phyloP scores from a whole-genome alignment of 768 basidiomycete species.

The Pleurotus pulmonarius region DNA sequence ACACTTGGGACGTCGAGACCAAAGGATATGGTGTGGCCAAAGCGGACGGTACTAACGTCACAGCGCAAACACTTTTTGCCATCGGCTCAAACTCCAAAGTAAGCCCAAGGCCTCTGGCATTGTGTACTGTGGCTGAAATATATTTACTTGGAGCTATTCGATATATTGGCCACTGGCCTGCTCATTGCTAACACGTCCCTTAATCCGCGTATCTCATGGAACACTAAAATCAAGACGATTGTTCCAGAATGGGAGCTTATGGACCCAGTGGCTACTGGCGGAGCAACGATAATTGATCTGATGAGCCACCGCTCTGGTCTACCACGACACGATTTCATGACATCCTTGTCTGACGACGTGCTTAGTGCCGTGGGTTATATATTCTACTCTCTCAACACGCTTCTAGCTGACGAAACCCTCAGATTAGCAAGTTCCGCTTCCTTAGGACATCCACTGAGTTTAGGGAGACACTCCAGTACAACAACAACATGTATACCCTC shows the following conservation, averaged over 20 bases:
- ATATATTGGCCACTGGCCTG: slow-evolving; percentile 19
- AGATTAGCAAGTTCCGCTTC: slow-evolving; percentile 17
- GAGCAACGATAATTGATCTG: slow-evolving; percentile 18
- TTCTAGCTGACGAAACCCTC: background rate
- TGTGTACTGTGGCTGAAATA: no score
- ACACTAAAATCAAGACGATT: slow-evolving; percentile 18
- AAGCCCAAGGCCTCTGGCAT: no score
- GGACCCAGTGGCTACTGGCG: slow-evolving; percentile 17
- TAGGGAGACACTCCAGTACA: slow-evolving; percentile 22
- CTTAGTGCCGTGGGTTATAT: background rate
- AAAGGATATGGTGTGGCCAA: slow-evolving; percentile 17
- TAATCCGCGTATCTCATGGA: slow-evolving; percentile 16
- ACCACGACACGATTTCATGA: slow-evolving; percentile 18
- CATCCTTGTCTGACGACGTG: background rate
- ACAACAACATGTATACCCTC: slow-evolving; percentile 22
- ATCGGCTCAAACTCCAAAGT: slow-evolving; percentile 16
- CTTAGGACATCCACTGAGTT: slow-evolving; percentile 20
- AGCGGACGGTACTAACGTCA: slow-evolving; percentile 15
- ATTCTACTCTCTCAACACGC: no score
- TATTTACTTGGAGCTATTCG: slow-evolving; percentile 16
- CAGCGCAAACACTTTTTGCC: slow-evolving; percentile 14
- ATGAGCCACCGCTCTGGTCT: slow-evolving; percentile 25
- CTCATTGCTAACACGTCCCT: slow-evolving; percentile 22
- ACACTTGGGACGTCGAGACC: slow-evolving; percentile 16
- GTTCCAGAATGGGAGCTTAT: slow-evolving; percentile 20